Base-by-base conservation (phyloP, 2,329 filamentous ascomycete species). In the Tolypocladium tundrense region DNA sequence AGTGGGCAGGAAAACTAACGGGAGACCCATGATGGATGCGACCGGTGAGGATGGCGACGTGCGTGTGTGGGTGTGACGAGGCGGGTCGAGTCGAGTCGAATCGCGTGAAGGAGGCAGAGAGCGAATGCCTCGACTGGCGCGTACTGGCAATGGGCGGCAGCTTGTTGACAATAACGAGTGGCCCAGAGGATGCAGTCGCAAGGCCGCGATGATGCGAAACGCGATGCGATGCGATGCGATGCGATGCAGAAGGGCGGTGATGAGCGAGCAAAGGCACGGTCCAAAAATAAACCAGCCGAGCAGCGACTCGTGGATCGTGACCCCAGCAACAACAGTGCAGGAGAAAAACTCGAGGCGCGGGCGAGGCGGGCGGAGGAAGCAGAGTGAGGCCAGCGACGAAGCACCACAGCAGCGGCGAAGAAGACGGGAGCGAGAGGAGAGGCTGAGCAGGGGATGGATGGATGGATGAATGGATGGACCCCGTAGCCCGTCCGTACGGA, bases 11-110 rank as follows among this genome's bases (percentile, higher is more conserved):
- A 60, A 60, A 59, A 76, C 76, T 76, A 74, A 79, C 76, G 76
- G 76, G 55, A 78, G 76, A 66, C 76, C 76, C 76, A 79, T 79
- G 55, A 51, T 66, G 64, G n/a, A 57, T 33, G 31, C 48, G 48
- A 14, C 31, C 1, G 10, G 39, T 40, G 48, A 37, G 16, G 48
- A 37, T 9, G 31, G 31, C 48, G 16, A 35, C 31, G 43, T 27
- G 31, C 19, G 48, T 14, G 27, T 31, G 6, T 33, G 27, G 1
- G 45, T 35, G 37, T 41, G 24, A 24, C 52, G 37, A 40, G n/a
- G 24, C 31, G 10, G 4, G 27, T 5, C 14, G 24, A 19, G 10
- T 35, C 40, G 8, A 21, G 42, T 54, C 40, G 8, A 21, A 39
- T 54, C n/a, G 51, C 21, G 39, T 51, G 31, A 21, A 35, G 16